Base-by-base conservation (phyloP, 1,139 yeast species). In the Blastobotrys raffinosifermentans region DNA sequence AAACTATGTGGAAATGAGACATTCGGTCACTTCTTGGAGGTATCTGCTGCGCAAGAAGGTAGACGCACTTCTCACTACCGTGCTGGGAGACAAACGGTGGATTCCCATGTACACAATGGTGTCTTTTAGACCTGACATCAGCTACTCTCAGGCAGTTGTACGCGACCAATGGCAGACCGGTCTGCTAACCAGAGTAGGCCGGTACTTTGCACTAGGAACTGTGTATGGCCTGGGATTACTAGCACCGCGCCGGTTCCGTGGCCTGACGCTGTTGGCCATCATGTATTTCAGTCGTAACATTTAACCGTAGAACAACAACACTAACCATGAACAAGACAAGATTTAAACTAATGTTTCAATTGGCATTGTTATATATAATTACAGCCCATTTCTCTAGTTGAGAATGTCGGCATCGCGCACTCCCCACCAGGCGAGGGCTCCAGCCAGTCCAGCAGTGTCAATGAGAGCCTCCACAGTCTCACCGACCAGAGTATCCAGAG, bases 101-200 rank as follows among this genome's bases (percentile, higher is more conserved):
- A 64, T 85, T 27, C 96, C 96, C 1, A 64, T 89, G 53, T 89
- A 89, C 59, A 79, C 95, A 7, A 87, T 89, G 96, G 83, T 89
- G 2, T 81, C 94, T 1, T 89, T 89, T 62, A 68, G 96, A 46
- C 78, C 81, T 9, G 95, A 87, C 53, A 81, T 87, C 25, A 66
- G 81, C 3, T 89, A 89, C 55, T 72, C 87, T 1, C 67, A 69
- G 38, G 95, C 95, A 0, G 69, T 84, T 16, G 61, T 58, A n/a
- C 69, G 60, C 57, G 46, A 69, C 69, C 42, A 86, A 75, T 54
- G 69, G 64, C 45, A 64, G 51, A 36, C 70, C 73, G 22, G 21
- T 9, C 37, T 57, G 22, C 42, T 53, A 9, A 39, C 32, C 16
- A 31, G 40, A 33, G 37, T 35, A 11, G 29, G 42, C 5, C 37